These are phyloP conservation scores for Apiospora marii DNA, from an alignment of 2,329 filamentous ascomycete genomes.

Conservation along the genomic window DNA sequence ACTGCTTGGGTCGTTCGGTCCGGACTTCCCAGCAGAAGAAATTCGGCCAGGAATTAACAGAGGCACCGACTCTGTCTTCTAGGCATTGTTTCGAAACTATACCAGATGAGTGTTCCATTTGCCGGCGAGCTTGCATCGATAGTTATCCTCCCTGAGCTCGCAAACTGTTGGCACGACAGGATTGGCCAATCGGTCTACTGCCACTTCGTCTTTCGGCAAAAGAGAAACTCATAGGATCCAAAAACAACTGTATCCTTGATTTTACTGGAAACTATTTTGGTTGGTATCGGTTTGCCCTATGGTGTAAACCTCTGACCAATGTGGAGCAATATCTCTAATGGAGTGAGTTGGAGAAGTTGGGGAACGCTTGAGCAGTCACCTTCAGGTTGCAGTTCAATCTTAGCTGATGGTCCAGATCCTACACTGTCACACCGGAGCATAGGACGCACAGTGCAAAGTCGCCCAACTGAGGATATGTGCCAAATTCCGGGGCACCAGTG, in stretches of 20 bases:
- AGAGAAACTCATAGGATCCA: not conserved
- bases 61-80: not conserved
- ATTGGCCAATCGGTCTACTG: not conserved
- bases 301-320: not conserved
- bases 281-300: not conserved
- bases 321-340: not conserved
- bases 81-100: not conserved
- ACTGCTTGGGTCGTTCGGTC: conserved; percentile 18
- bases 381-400: not conserved
- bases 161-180: not conserved
- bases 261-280: not conserved
- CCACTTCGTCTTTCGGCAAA: not conserved
- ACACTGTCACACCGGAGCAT: not conserved
- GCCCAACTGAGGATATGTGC: not conserved
- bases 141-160: not conserved
- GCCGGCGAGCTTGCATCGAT: not conserved
- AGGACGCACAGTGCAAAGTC: not conserved
- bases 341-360: not conserved
- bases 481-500: not conserved
- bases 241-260: not conserved
- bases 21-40: conserved; percentile 1
- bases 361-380: not conserved
- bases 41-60: not conserved
- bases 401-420: not conserved
- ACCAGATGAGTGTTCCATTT: not conserved